Evolutionary conservation across 768 basidiomycete genomes (phyloP), one percentile per base, ranked within the genome.

Genomic region (Cystobasidium ongulense): DNA sequence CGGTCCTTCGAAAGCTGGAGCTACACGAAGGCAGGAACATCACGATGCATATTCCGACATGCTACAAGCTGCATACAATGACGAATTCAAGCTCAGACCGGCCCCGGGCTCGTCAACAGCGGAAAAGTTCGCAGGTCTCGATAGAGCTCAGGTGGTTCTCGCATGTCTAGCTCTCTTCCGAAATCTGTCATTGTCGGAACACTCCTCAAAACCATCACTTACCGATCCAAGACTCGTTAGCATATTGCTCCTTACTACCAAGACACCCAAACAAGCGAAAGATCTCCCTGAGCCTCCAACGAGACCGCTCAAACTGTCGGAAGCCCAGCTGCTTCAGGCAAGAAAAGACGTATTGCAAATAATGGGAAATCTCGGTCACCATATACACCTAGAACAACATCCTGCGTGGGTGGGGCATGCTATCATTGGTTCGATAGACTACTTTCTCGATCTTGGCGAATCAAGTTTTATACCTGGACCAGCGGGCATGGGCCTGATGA

Each of bases 141-240:
- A 21, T 43, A 63, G 21, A 39, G 43, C 85, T 21, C 88, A 89
- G 75, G 82, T 88, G 66, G 83, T 93, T 61, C 84, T 91, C 33
- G 82, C 87, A 21, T 84, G 89, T 65, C 81, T 88, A 54, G 92
- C 90, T 80, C 87, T 97, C 78, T 83, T 97, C 66, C 90, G 92
- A 57, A 96, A 95, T 82, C 84, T 96, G 76, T 87, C 90, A n/a
- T 83, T 53, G 38, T 23, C 31, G 21, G 65, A 87, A 75, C 83
- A 88, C 72, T 82, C 81, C 7, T 89, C 94, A 76, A 95, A 95
- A 53, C 87, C 86, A 78, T 83, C 95, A 78, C 85, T 88, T 0
- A 85, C 83, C 46, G 87, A 90, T 73, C 85, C 85, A 5, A 84
- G 87, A 63, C 80, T 90, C 15, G 80, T 91, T 39, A 86, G 87